Conservation (phyloP, 1,284 basidiomycete species). For the Trichosporon faecale region DNA sequence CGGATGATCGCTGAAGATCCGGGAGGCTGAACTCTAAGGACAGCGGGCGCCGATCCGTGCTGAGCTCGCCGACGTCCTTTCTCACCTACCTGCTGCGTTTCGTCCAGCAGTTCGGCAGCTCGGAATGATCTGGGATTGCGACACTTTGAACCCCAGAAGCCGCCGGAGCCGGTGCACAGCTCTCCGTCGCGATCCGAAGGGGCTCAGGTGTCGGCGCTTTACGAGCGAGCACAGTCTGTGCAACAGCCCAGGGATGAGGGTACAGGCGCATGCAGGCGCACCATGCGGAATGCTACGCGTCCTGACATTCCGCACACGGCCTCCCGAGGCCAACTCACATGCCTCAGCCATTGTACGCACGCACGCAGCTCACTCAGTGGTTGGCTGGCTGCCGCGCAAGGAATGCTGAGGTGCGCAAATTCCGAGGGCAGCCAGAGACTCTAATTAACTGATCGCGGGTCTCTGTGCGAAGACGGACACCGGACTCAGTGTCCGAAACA, state of each 20-base stretch:
- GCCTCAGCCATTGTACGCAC: background rate
- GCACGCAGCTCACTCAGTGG: background rate
- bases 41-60: background rate
- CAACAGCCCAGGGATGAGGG: background rate
- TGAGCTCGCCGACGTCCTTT: background rate
- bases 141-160: background rate
- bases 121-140: background rate
- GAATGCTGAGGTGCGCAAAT: background rate
- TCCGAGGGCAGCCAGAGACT: background rate
- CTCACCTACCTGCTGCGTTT: background rate
- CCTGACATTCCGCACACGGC: background rate
- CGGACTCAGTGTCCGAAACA: no score
- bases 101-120: background rate
- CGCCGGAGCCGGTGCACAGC: background rate
- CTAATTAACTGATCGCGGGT: background rate
- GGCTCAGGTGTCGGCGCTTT: background rate
- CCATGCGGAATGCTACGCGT: background rate
- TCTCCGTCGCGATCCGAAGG: background rate
- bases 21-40: slow-evolving; percentile 3
- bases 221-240: background rate
- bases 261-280: background rate
- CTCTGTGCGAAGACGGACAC: no score
- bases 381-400: background rate
- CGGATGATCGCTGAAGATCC: background rate
- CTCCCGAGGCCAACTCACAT: background rate